Percentiles rank a stretch among this genome's conserved stretches.
Evolutionary conservation across 169 alveolate genomes (phyloP).

Genomic region (Plasmodium falciparum): DNA sequence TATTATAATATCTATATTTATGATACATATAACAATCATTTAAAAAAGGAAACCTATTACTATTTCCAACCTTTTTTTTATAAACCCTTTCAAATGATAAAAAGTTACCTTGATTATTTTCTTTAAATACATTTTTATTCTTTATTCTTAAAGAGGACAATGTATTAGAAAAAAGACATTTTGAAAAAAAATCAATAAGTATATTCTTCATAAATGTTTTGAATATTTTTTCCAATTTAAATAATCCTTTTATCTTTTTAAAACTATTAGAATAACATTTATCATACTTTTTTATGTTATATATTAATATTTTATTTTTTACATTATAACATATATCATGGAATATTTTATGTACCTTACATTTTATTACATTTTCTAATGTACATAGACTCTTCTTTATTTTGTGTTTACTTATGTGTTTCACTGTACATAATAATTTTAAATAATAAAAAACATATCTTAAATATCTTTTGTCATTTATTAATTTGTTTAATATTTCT

Average conservation of each 20-base stretch:
- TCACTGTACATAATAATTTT: constrained; percentile 14
- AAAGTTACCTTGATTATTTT: neutral
- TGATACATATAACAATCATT: neutral
- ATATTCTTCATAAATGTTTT: constrained; percentile 14
- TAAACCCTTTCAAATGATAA: neutral
- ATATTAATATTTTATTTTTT: neutral
- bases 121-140: neutral
- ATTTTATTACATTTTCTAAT: constrained; percentile 16
- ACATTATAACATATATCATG: neutral
- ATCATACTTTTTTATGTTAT: neutral
- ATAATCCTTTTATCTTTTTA: constrained; percentile 25
- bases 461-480: constrained; percentile 13
- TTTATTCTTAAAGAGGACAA: neutral
- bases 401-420: neutral
- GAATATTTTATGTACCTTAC: neutral
- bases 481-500: constrained; percentile 52
- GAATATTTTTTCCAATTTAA: constrained; percentile 27
- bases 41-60: too few relatives aligned
- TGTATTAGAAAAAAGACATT: neutral
- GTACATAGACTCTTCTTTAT: neutral
- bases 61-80: too few relatives aligned
- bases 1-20: constrained; percentile 13
- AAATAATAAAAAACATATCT: constrained; percentile 11
- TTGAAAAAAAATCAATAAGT: constrained; percentile 18
- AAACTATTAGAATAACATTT: constrained; percentile 3